phyloP scores from a whole-genome alignment of 768 basidiomycete genomes.

The Pisolithus microcarpus region DNA sequence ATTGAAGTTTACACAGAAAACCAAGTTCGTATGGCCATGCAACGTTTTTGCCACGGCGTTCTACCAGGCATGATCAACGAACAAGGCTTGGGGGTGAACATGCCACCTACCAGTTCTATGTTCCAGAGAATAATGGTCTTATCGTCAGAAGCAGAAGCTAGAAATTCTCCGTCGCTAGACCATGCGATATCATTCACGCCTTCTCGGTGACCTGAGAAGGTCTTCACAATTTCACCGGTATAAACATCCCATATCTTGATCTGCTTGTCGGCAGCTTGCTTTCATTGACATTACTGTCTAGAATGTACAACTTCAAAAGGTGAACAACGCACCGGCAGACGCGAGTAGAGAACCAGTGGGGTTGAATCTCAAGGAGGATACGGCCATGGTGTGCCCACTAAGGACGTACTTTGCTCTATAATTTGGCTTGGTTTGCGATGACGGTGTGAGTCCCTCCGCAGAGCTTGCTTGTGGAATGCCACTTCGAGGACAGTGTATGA shows the following conservation, averaged over 20 bases:
- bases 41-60: conserved; percentile 58
- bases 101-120: conserved; percentile 47
- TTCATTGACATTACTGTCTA: conserved; percentile 27
- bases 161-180: conserved; percentile 71
- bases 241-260: conserved; percentile 76
- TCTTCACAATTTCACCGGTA: conserved; percentile 66
- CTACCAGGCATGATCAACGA: conserved; percentile 27
- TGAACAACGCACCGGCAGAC: conserved; percentile 62
- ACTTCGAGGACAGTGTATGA: neutral
- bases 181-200: conserved; percentile 91
- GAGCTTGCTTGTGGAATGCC: neutral
- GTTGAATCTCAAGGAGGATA: conserved; percentile 86
- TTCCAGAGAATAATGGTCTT: conserved; percentile 84
- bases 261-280: conserved; percentile 75
- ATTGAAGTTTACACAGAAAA: conserved; percentile 90
- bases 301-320: conserved; percentile 3
- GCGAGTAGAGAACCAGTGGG: conserved; percentile 77
- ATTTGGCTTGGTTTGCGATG: conserved; percentile 27
- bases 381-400: conserved; percentile 74
- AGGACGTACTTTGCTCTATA: conserved; percentile 59
- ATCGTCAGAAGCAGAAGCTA: conserved; percentile 94
- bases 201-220: conserved; percentile 64
- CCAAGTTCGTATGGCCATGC: conserved; percentile 85
- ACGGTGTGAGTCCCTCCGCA: neutral
- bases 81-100: neutral